phyloP scores from a whole-genome alignment of 169 alveolate genomes.

The Babesia ovata region DNA sequence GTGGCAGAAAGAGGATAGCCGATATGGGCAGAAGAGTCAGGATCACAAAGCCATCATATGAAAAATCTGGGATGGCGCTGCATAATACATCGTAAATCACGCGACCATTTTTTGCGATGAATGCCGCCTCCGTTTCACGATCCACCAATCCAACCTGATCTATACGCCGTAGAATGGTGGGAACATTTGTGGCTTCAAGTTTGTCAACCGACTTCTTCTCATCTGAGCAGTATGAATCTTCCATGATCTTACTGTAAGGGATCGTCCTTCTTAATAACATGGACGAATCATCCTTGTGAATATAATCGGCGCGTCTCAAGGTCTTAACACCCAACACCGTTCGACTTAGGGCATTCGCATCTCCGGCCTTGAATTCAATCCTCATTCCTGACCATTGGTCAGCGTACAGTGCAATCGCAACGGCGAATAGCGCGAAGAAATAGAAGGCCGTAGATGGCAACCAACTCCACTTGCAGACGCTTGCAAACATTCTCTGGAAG shows the following conservation, averaged over 20 bases:
- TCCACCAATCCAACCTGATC: constrained; percentile 1
- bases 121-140: not conserved
- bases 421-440: not conserved
- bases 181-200: too few relatives aligned
- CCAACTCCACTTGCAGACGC: constrained; percentile 17
- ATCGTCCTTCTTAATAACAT: not conserved
- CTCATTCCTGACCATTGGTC: constrained; percentile 6
- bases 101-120: constrained; percentile 15
- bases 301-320: not conserved
- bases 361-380: not conserved
- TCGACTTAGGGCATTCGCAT: not conserved
- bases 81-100: constrained; percentile 35
- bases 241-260: not conserved
- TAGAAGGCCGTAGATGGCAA: not conserved
- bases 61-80: constrained; percentile 1
- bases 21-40: constrained; percentile 16
- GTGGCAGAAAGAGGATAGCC: not conserved
- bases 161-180: not conserved
- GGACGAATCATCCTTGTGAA: not conserved
- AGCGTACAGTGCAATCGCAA: not conserved
- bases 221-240: not conserved
- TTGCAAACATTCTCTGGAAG: not conserved
- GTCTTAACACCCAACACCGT: not conserved
- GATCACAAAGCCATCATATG: constrained; percentile 9
- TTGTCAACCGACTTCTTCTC: too few relatives aligned